Percentiles rank a stretch among this genome's conserved stretches.
These are phyloP conservation scores for Solioccasus polychromus DNA, from an alignment of 768 basidiomycete genomes.

Conservation along the genomic window DNA sequence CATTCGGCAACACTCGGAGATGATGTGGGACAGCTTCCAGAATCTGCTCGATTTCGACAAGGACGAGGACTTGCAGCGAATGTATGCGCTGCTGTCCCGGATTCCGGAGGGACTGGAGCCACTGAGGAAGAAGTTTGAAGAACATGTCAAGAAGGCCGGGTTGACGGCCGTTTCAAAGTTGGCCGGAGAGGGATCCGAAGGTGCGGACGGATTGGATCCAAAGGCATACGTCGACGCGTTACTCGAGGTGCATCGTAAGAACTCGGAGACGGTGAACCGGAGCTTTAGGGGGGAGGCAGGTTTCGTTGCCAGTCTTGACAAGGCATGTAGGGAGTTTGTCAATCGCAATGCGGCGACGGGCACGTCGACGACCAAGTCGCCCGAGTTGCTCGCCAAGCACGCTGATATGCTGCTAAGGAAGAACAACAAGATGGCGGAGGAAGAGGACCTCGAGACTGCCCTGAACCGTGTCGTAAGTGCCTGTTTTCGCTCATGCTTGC, in stretches of 20 bases:
- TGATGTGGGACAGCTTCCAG: conserved; percentile 95
- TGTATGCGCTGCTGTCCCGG: conserved; percentile 90
- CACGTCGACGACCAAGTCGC: conserved; percentile 78
- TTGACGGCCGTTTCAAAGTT: conserved; percentile 75
- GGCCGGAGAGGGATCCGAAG: conserved; percentile 49
- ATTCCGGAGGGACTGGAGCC: conserved; percentile 91
- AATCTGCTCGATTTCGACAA: conserved; percentile 87
- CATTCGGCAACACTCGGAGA: conserved; percentile 77
- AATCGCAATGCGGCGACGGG: conserved; percentile 92
- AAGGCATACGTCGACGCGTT: conserved; percentile 94
- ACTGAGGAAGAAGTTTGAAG: conserved; percentile 87
- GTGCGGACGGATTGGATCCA: conserved; percentile 72
- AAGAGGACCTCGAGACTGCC: conserved; percentile 85
- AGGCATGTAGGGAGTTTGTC: conserved; percentile 94
- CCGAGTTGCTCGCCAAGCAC: conserved; percentile 90
- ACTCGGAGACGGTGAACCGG: conserved; percentile 80
- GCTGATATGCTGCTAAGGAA: conserved; percentile 87
- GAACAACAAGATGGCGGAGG: conserved; percentile 94
- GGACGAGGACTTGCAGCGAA: conserved; percentile 90
- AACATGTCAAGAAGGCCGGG: conserved; percentile 92
- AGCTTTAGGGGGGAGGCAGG: conserved; percentile 92
- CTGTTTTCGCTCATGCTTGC: not conserved
- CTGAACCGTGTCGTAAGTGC: conserved; percentile 81
- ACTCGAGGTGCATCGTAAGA: conserved; percentile 89
- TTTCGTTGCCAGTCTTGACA: conserved; percentile 90